Evolutionary conservation across 139 green algal species (phyloP), one percentile per base, ranked within the genome.

Genomic region (Edaphochlamys debaryana): DNA sequence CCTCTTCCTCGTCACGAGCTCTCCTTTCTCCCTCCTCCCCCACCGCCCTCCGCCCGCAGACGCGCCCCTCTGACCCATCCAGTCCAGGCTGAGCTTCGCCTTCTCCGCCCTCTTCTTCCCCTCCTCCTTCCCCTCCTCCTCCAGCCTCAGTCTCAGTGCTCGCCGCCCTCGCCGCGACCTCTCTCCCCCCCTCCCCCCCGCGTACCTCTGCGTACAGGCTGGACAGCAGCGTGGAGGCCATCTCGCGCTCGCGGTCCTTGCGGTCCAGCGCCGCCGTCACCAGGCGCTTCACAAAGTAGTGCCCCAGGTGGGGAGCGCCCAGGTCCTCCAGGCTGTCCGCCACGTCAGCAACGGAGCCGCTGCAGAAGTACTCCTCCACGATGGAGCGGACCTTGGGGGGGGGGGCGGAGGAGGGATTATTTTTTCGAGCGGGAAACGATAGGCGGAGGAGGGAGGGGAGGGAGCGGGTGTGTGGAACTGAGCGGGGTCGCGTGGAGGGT

Each of bases 201-300:
- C n/a, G n/a, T n/a, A 91, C 89, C 88, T 98, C 94, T 42, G 90
- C 92, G 82, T 98, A 98, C 69, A 99, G 88, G 45, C 88, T 88
- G 58, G 87, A 95, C 2, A 99, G 93, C 82, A 99, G 91, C 62
- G 89, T 76, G 52, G 85, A 92, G 0, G 93, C 92, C 94, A 98
- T 96, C 91, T 99, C 97, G n/a, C 94, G 90, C 89, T 99, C 97
- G 41, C 94, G 87, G 83, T 97, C 92, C 62, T 97, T 92, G 56
- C 94, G 89, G 90, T 99, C 97, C 67, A 98, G 80, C 17, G 94
- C 91, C 48, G 92, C 67, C 1, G 87, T 93, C 27, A 98, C 64
- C 34, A 94, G 79, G 42, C 75, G 87, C 91, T 99, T 99, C 32
- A 99, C 95, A 88, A 99, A 98, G 86, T 96, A 97, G 87, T 98